Evolutionary conservation across 441 rosid species (phyloP), one percentile per base, ranked within the genome.

Genomic region (Hura crepitans): DNA sequence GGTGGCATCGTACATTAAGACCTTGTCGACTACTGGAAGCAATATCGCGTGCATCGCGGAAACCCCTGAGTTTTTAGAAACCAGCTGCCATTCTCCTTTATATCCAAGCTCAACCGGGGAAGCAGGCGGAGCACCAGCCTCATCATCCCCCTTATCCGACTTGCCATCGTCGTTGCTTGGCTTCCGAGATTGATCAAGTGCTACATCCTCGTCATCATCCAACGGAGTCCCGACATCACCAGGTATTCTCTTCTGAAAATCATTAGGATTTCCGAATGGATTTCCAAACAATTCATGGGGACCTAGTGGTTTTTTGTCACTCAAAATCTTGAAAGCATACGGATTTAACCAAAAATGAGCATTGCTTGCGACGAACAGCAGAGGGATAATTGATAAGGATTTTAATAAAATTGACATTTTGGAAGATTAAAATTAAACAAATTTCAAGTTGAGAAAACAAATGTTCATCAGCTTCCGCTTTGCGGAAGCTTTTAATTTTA

Each of bases 31-130:
- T 33, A 82, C 72, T 1, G 97, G 97, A 74, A 90, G 82, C 70
- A 93, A 73, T 28, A 89, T 78, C 6, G 86, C 53, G 58, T 93
- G 97, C 97, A 91, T 93, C 2, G 86, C 91, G 0, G 97, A 93
- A 35, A 91, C 91, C 2, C 97, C 98, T 0, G 97, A 82, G 53
- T 70, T 86, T 43, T 62, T 0, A 5, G 78, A 55, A 60, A 81
- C 82, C 11, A 93, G 0, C 74, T 85, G 83, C 97, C 96, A 87
- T 14, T 59, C 20, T 14, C 98, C 72, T 47, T 58, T 68, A 6
- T 47, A 50, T 15, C 62, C 69, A 31, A 60, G 73, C 3, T 62
- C 63, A 7, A 22, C 43, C 0, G 50, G n/a, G 33, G 51, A 45
- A 25, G 22, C 25, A 0, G 17, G 22, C 4, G 50, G 35, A 15